Evolutionary conservation across 129 eudicot genomes (phyloP).

Genomic region (Flaveria robusta): DNA sequence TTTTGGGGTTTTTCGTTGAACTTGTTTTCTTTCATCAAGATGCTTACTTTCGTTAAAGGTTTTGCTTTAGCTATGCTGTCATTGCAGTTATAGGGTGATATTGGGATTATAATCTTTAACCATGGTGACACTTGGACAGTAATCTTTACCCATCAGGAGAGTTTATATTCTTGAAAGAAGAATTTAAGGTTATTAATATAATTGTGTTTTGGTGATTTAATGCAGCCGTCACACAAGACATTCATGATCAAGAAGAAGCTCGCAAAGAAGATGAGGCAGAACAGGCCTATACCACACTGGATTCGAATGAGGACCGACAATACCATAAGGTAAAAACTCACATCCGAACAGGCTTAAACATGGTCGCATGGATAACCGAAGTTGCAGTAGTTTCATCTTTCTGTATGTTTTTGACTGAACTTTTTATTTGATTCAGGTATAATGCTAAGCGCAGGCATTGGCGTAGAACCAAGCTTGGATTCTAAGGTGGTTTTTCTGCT

Average conservation of each 20-base stretch:
- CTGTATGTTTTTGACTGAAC: background rate
- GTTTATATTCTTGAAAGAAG: background rate
- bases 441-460: constrained; percentile 97
- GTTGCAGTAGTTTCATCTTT: background rate
- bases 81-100: background rate
- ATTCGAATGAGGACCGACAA: constrained; percentile 90
- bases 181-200: background rate
- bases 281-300: constrained; percentile 90
- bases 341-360: too few relatives aligned
- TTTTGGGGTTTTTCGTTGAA: background rate
- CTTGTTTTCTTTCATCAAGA: too few relatives aligned
- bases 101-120: background rate
- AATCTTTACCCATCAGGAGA: background rate
- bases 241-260: constrained; percentile 90
- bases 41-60: background rate
- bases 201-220: background rate
- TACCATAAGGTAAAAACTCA: constrained; percentile 58
- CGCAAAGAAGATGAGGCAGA: constrained; percentile 93
- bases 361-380: background rate
- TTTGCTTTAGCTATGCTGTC: too few relatives aligned
- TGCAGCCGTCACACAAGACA: constrained; percentile 90
- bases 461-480: constrained; percentile 95
- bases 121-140: background rate
- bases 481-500: constrained; percentile 45
- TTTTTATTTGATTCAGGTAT: constrained; percentile 46